Evolutionary conservation across 345 rosid species (phyloP).

Genomic region (Mallotus nudiflorus): DNA sequence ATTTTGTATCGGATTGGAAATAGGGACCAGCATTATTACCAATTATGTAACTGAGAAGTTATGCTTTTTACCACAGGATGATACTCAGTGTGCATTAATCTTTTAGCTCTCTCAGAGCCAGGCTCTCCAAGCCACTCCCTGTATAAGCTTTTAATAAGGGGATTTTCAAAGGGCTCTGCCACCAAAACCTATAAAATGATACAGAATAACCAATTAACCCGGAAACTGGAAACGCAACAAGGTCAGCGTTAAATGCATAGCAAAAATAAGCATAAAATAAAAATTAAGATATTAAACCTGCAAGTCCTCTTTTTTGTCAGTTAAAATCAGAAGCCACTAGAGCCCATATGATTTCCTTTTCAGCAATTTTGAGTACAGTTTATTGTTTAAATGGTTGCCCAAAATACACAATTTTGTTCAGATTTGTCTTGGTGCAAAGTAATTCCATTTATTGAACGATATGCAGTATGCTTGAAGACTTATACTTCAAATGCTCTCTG

Average conservation of each 20-base stretch:
- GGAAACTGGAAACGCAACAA: neutral
- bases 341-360: neutral
- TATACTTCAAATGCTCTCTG: neutral
- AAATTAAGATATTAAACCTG: too few relatives aligned
- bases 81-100: slow-evolving; percentile 73
- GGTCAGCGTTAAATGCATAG: neutral
- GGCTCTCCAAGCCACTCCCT: slow-evolving; percentile 90
- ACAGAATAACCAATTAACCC: slow-evolving; percentile 2
- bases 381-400: neutral
- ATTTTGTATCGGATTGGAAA: neutral
- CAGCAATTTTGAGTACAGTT: neutral
- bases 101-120: slow-evolving; percentile 74
- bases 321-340: neutral
- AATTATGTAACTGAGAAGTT: slow-evolving; percentile 69
- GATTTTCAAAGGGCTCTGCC: slow-evolving; percentile 74
- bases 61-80: slow-evolving; percentile 83
- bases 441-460: neutral
- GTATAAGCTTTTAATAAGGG: slow-evolving; percentile 57
- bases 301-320: neutral
- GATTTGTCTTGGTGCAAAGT: neutral
- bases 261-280: neutral
- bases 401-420: neutral
- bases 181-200: slow-evolving; percentile 44
- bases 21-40: slow-evolving; percentile 40
- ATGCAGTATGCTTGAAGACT: neutral